These are phyloP conservation scores for Amborella trichopoda DNA, from an alignment of 164 flowering plant species.

Conservation along the genomic window DNA sequence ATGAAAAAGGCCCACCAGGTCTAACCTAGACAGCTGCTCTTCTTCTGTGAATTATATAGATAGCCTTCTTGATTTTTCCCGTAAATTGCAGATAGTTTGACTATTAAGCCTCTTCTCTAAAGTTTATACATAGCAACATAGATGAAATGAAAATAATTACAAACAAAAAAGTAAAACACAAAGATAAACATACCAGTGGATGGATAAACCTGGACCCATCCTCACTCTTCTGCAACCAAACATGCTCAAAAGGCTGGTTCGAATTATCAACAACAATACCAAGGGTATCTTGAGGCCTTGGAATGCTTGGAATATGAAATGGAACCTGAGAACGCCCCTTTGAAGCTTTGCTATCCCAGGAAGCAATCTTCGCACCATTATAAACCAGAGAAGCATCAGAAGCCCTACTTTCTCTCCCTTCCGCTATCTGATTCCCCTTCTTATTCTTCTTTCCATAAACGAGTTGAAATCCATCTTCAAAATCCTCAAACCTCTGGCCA, in stretches of 20 bases:
- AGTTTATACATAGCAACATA: no score
- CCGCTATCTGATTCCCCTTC: not conserved
- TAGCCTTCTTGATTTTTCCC: no score
- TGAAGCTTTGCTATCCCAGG: constrained; percentile 23
- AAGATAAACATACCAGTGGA: constrained; percentile 46
- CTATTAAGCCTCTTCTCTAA: no score
- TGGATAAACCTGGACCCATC: constrained; percentile 62
- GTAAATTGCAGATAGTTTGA: no score
- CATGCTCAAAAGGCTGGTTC: constrained; percentile 82
- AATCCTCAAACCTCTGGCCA: constrained; percentile 14
- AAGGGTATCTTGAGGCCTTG: constrained; percentile 66
- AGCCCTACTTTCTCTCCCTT: not conserved
- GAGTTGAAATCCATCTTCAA: constrained; percentile 62
- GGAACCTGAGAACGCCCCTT: constrained; percentile 51
- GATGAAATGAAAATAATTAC: no score
- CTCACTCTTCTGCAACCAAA: constrained; percentile 80
- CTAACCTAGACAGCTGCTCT: no score
- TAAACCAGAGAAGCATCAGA: constrained; percentile 9
- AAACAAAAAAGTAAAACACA: no score
- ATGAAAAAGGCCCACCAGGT: no score
- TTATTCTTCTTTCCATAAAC: constrained; percentile 72
- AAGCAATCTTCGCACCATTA: constrained; percentile 42
- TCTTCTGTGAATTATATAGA: no score
- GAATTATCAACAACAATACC: constrained; percentile 67
- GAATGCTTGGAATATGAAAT: constrained; percentile 72